These are phyloP conservation scores for Fusarium continuum DNA, from an alignment of 2,329 filamentous ascomycete species.

Conservation along the genomic window DNA sequence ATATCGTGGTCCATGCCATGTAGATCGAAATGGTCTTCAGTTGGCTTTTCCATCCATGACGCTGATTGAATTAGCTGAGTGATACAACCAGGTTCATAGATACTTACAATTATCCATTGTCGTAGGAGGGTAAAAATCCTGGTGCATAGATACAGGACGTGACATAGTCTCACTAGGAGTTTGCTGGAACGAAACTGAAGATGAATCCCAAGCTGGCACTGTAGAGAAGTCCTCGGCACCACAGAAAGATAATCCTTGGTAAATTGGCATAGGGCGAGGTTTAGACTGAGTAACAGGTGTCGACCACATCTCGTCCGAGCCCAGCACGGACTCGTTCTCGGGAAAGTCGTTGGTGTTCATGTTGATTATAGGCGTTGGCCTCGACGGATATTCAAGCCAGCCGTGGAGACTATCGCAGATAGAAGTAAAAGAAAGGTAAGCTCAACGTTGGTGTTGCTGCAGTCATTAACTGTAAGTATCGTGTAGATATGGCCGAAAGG, in stretches of 20 bases:
- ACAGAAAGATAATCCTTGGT: slow-evolving; percentile 69
- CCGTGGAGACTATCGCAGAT: slow-evolving; percentile 54
- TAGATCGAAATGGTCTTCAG: slow-evolving; percentile 65
- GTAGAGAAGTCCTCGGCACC: slow-evolving; percentile 62
- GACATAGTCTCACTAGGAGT: slow-evolving; percentile 62
- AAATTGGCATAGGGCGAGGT: slow-evolving; percentile 66
- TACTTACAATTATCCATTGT: slow-evolving; percentile 61
- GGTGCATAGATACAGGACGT: slow-evolving; percentile 65
- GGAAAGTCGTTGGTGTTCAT: slow-evolving; percentile 64
- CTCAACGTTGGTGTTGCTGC: slow-evolving; percentile 52
- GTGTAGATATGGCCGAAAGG: slow-evolving; percentile 35
- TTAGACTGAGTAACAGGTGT: slow-evolving; percentile 62
- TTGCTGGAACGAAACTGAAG: slow-evolving; percentile 60
- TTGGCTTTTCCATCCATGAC: slow-evolving; percentile 63
- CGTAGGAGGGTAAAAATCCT: slow-evolving; percentile 63
- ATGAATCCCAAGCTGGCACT: slow-evolving; percentile 66
- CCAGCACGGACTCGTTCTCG: slow-evolving; percentile 58
- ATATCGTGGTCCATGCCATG: slow-evolving; percentile 65
- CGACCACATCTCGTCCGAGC: slow-evolving; percentile 62
- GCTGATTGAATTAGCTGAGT: slow-evolving; percentile 38
- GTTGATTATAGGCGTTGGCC: slow-evolving; percentile 50
- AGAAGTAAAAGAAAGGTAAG: slow-evolving; percentile 59
- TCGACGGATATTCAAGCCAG: slow-evolving; percentile 57
- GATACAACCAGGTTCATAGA: neutral
- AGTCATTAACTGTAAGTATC: slow-evolving; percentile 38